Conservation (phyloP, 495 filamentous ascomycete species). For the Cryomyces minteri region DNA sequence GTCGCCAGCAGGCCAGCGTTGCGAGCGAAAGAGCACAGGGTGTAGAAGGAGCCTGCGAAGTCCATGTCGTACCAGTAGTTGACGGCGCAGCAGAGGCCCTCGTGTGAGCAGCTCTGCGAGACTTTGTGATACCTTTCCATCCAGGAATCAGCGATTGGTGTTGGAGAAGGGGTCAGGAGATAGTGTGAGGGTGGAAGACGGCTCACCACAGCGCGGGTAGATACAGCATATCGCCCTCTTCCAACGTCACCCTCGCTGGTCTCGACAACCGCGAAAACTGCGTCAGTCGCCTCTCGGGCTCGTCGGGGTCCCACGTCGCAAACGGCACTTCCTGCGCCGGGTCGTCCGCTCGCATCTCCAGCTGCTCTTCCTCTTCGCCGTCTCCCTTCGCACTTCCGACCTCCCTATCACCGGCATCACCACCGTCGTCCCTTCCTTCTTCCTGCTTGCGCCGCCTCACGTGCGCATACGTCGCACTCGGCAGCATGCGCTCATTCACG, state of each 20-base stretch:
- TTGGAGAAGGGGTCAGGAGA: background rate
- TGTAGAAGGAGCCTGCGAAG: conserved; percentile 15
- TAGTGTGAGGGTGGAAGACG: background rate
- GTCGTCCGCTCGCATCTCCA: conserved; percentile 19
- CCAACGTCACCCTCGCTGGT: conserved; percentile 39
- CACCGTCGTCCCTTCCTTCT: background rate
- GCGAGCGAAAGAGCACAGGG: conserved; percentile 6
- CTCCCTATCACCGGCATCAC: background rate
- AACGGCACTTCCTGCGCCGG: conserved; percentile 33
- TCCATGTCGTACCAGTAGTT: conserved; percentile 53
- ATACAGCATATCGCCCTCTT: conserved; percentile 66
- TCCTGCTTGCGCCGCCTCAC: background rate
- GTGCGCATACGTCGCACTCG: conserved; percentile 29
- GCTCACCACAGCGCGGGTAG: conserved; percentile 54
- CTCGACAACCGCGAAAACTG: conserved; percentile 32
- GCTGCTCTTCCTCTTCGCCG: conserved; percentile 6
- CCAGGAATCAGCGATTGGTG: background rate
- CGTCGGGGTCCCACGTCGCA: conserved; percentile 53
- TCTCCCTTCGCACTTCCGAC: background rate
- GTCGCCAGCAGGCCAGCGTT: conserved; percentile 4
- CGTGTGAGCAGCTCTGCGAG: conserved; percentile 36
- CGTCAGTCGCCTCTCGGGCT: conserved; percentile 26
- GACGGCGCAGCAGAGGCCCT: conserved; percentile 51
- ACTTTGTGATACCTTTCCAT: conserved; percentile 45
- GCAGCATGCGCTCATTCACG: conserved; percentile 38